Evolutionary conservation across 2,329 filamentous ascomycete genomes (phyloP).

Genomic region (Knufia fluminis): DNA sequence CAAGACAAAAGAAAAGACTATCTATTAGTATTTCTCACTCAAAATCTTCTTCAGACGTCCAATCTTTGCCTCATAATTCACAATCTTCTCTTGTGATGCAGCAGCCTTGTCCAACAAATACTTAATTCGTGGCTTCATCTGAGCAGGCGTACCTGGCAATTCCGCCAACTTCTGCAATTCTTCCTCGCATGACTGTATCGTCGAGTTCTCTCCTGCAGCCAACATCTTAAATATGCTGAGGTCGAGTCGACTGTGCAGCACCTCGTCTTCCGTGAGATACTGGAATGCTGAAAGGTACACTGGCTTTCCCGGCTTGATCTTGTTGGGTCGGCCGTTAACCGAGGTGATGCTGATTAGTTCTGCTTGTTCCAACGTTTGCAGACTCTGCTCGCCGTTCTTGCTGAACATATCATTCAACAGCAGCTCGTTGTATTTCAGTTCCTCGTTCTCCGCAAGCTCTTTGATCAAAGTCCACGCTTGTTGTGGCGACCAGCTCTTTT

Average conservation of each 20-base stretch:
- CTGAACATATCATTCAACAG: conserved; percentile 69
- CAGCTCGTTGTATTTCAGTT: conserved; percentile 75
- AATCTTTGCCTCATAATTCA: conserved; percentile 64
- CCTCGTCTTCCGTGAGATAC: conserved; percentile 59
- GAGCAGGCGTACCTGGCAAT: conserved; percentile 60
- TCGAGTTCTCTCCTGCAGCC: conserved; percentile 61
- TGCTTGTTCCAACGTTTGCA: conserved; percentile 72
- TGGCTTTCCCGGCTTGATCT: conserved; percentile 71
- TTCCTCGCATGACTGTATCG: conserved; percentile 67
- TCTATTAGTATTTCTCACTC: conserved; percentile 38
- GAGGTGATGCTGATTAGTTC: conserved; percentile 74
- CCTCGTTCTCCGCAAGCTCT: conserved; percentile 54
- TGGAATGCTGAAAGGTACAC: conserved; percentile 79
- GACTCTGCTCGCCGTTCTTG: conserved; percentile 60
- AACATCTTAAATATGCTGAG: conserved; percentile 60
- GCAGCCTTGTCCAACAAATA: conserved; percentile 69
- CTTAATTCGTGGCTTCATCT: conserved; percentile 56
- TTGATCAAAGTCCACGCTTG: conserved; percentile 90
- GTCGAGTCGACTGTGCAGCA: conserved; percentile 64
- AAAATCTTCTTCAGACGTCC: conserved; percentile 62
- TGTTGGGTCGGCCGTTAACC: conserved; percentile 65
- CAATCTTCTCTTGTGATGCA: conserved; percentile 64
- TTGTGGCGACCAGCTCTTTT: conserved; percentile 65
- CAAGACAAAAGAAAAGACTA: background rate
- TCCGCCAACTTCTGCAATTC: conserved; percentile 65